phyloP scores from a whole-genome alignment of 305 asterid genomes.

The Withania somnifera region DNA sequence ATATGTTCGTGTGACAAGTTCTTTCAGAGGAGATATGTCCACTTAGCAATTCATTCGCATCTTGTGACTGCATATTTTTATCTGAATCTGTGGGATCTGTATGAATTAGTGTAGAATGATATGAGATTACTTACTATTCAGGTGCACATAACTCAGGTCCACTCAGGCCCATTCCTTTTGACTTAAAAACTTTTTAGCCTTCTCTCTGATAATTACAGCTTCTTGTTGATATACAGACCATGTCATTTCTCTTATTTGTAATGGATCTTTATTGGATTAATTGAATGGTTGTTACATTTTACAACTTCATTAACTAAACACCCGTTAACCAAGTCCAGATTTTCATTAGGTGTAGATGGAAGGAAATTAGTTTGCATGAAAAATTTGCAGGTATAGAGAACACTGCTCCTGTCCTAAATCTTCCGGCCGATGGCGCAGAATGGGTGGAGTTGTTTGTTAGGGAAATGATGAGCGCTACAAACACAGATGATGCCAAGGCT shows the following conservation, averaged over 20 bases:
- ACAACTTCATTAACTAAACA: background rate
- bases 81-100: background rate
- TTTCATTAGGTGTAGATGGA: background rate
- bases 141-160: background rate
- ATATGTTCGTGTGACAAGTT: background rate
- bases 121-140: background rate
- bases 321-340: background rate
- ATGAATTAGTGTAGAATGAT: background rate
- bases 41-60: background rate
- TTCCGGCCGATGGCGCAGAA: slow-evolving; percentile 51
- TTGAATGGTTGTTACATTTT: background rate
- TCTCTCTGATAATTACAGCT: background rate
- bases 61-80: background rate
- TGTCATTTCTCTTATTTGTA: background rate
- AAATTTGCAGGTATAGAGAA: slow-evolving; percentile 19
- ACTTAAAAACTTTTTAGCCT: background rate
- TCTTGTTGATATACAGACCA: background rate
- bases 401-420: slow-evolving; percentile 24
- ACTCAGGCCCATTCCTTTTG: background rate
- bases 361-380: background rate
- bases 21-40: background rate
- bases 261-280: background rate
- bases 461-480: slow-evolving; percentile 57
- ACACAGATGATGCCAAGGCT: slow-evolving; percentile 63
- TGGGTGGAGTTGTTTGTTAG: slow-evolving; percentile 69